Percentiles rank a stretch among this genome's conserved stretches.
Conservation (phyloP, 75 land plant genomes). For the Sequoiadendron giganteum region DNA sequence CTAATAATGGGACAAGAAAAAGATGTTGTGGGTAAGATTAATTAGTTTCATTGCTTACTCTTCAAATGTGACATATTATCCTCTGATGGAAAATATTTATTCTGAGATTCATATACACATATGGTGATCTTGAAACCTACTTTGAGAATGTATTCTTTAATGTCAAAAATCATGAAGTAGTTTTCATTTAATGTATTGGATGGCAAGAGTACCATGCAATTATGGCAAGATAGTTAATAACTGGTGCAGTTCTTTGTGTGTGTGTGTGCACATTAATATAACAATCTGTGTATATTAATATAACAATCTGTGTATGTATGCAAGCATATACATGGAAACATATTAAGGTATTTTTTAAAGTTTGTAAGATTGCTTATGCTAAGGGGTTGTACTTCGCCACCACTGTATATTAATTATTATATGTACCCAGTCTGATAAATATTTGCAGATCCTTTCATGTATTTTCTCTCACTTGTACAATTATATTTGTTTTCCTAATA, state of each 20-base stretch:
- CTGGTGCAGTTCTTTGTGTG: background rate
- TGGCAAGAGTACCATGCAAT: background rate
- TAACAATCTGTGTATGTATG: background rate
- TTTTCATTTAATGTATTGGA: background rate
- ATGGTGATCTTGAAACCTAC: background rate
- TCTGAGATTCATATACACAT: background rate
- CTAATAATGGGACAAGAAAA: too few relatives aligned
- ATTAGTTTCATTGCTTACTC: background rate
- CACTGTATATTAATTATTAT: background rate
- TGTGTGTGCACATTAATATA: background rate
- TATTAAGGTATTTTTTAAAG: background rate
- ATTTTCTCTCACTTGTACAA: background rate
- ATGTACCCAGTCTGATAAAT: background rate
- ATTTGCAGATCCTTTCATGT: background rate
- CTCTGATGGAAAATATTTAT: background rate
- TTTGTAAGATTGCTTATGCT: background rate
- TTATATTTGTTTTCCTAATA: background rate
- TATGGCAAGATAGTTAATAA: background rate
- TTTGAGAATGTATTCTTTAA: background rate
- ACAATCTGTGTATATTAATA: background rate
- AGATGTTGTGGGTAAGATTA: too few relatives aligned
- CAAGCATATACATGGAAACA: background rate
- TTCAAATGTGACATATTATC: background rate
- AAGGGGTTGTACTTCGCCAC: background rate
- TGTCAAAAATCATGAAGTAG: background rate